Conservation (phyloP, 495 filamentous ascomycete species). For the Penicillium canariense region DNA sequence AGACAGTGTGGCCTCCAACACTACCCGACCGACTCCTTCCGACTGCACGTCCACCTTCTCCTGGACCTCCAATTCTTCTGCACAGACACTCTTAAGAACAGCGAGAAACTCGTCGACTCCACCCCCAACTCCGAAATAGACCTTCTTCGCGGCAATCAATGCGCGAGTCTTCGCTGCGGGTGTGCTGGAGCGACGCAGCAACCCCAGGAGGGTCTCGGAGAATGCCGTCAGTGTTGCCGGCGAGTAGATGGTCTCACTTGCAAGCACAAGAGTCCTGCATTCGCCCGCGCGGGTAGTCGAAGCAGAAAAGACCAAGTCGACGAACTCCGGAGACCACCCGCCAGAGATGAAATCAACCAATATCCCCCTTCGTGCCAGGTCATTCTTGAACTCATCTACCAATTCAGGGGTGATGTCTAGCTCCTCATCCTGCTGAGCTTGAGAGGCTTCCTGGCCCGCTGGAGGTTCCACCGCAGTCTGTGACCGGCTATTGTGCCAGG, state of each 20-base stretch:
- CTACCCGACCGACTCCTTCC: constrained; percentile 47
- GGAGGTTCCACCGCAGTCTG: constrained; percentile 14
- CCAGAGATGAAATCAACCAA: constrained; percentile 75
- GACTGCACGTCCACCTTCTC: constrained; percentile 58
- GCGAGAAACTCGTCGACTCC: constrained; percentile 84
- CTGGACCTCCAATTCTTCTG: constrained; percentile 56
- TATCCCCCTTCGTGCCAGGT: constrained; percentile 56
- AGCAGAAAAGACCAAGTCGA: constrained; percentile 49
- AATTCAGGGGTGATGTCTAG: constrained; percentile 70
- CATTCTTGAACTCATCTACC: constrained; percentile 56
- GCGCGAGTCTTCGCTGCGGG: constrained; percentile 51
- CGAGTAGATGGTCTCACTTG: constrained; percentile 94
- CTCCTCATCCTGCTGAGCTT: constrained; percentile 54
- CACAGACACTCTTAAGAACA: constrained; percentile 54
- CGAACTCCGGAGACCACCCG: constrained; percentile 72
- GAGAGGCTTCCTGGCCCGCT: constrained; percentile 6
- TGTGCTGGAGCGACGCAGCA: constrained; percentile 56
- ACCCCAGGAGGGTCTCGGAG: constrained; percentile 63
- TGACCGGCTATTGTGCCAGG: constrained; percentile 56
- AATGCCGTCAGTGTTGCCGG: constrained; percentile 72
- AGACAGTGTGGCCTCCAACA: constrained; percentile 39
- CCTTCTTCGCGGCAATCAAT: constrained; percentile 84
- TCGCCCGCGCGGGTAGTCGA: background rate
- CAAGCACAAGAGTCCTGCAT: constrained; percentile 59
- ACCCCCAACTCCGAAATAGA: constrained; percentile 96